A percentile compares a stretch with the other conserved stretches of the same genome.
These are phyloP conservation scores for Nannochloris sp. DNA, from an alignment of 139 green algal genomes.

Conservation along the genomic window DNA sequence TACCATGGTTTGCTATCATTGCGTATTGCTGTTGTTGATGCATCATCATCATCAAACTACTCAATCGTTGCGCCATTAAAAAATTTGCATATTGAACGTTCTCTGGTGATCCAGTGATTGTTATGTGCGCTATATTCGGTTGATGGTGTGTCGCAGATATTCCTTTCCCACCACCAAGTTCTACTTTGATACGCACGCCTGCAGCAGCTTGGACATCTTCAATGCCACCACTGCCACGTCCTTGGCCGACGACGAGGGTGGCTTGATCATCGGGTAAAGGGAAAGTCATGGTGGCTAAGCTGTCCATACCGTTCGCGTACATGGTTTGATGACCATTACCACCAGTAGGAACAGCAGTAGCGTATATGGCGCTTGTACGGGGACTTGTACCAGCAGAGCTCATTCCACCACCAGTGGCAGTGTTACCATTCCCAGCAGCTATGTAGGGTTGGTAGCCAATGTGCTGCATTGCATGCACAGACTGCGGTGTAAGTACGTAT, in stretches of 20 bases:
- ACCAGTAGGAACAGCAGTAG: no score
- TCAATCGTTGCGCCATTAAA: not conserved
- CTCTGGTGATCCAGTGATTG: not conserved
- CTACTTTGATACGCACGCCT: not conserved
- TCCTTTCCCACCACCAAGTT: not conserved
- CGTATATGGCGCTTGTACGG: no score
- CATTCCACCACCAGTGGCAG: no score
- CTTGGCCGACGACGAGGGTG: not conserved
- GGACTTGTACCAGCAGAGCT: no score
- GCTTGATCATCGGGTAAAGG: slow-evolving; percentile 14
- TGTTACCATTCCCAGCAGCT: not conserved
- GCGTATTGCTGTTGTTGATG: not conserved
- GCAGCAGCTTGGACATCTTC: slow-evolving; percentile 1
- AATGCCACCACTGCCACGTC: not conserved
- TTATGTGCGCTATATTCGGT: not conserved
- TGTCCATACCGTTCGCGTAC: not conserved
- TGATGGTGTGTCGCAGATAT: not conserved
- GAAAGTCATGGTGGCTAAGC: not conserved
- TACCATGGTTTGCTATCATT: not conserved
- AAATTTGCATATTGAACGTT: not conserved
- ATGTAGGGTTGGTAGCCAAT: not conserved
- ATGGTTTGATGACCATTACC: no score
- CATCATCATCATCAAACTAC: not conserved
- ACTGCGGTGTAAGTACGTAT: not conserved
- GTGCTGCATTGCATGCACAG: not conserved